phyloP scores from a whole-genome alignment of 768 basidiomycete genomes.

The Neoboletus subvelutipes region DNA sequence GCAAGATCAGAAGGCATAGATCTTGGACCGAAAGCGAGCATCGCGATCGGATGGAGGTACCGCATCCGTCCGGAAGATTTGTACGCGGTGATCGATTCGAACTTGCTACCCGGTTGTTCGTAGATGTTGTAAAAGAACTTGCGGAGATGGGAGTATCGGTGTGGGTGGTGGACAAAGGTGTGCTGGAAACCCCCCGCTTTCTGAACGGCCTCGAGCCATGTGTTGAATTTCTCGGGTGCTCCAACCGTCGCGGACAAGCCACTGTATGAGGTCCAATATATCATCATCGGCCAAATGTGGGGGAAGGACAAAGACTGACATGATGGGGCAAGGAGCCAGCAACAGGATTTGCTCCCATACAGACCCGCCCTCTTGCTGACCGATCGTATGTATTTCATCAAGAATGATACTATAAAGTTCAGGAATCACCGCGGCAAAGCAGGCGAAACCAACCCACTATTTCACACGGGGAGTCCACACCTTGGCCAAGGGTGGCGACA shows the following conservation, averaged over 20 bases:
- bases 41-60: constrained; percentile 64
- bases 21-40: constrained; percentile 53
- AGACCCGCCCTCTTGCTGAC: constrained; percentile 65
- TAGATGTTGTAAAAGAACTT: constrained; percentile 57
- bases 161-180: constrained; percentile 58
- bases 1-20: constrained; percentile 61
- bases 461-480: constrained; percentile 64
- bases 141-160: constrained; percentile 72
- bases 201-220: constrained; percentile 66
- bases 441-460: constrained; percentile 37
- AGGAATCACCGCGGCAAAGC: neutral
- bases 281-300: neutral
- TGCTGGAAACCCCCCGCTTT: constrained; percentile 56
- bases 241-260: constrained; percentile 75
- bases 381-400: constrained; percentile 58
- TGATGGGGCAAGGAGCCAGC: constrained; percentile 68
- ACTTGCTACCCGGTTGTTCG: constrained; percentile 4
- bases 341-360: constrained; percentile 78
- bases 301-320: constrained; percentile 42
- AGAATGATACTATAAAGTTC: constrained; percentile 55
- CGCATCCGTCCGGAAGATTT: constrained; percentile 40
- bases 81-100: constrained; percentile 41
- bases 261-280: constrained; percentile 30
- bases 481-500: constrained; percentile 62
- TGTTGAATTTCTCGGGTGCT: constrained; percentile 59